These are phyloP conservation scores for Talaromyces sp. DNA, from an alignment of 2,329 filamentous ascomycete species.

Conservation along the genomic window DNA sequence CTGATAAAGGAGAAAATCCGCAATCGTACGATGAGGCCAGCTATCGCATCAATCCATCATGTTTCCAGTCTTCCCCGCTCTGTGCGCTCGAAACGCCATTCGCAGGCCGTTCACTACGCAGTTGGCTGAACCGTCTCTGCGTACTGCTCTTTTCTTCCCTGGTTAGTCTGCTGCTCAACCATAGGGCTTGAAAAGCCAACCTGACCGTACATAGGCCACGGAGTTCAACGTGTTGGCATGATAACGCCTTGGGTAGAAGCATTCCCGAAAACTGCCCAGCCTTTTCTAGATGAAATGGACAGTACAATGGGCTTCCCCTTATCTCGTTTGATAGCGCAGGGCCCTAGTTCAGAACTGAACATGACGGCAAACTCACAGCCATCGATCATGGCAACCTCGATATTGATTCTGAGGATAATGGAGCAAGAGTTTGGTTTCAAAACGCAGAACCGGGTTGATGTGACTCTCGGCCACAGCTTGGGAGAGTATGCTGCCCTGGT, in stretches of 20 bases:
- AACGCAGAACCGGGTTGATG: constrained; percentile 68
- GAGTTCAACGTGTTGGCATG: constrained; percentile 88
- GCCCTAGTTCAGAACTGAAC: constrained; percentile 74
- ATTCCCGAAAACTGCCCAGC: constrained; percentile 73
- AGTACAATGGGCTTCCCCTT: constrained; percentile 70
- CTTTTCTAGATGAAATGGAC: constrained; percentile 85
- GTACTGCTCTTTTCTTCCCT: constrained; percentile 51
- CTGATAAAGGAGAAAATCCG: neutral
- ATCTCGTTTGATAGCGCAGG: constrained; percentile 73
- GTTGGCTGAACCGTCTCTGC: constrained; percentile 25
- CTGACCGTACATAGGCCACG: constrained; percentile 63
- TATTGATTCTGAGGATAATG: constrained; percentile 83
- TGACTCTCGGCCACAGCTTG: constrained; percentile 84
- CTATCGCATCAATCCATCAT: constrained; percentile 6
- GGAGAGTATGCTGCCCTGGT: constrained; percentile 92
- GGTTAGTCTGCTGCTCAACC: constrained; percentile 32
- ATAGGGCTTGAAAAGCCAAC: neutral
- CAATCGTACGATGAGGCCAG: constrained; percentile 12
- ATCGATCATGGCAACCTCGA: constrained; percentile 91
- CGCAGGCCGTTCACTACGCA: constrained; percentile 11
- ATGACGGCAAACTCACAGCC: constrained; percentile 86
- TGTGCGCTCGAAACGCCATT: constrained; percentile 13
- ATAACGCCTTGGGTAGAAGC: constrained; percentile 78
- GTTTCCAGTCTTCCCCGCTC: constrained; percentile 1
- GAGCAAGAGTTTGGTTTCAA: constrained; percentile 82